phyloP scores from a whole-genome alignment of 129 eudicot genomes.

The Flaveria brownii region DNA sequence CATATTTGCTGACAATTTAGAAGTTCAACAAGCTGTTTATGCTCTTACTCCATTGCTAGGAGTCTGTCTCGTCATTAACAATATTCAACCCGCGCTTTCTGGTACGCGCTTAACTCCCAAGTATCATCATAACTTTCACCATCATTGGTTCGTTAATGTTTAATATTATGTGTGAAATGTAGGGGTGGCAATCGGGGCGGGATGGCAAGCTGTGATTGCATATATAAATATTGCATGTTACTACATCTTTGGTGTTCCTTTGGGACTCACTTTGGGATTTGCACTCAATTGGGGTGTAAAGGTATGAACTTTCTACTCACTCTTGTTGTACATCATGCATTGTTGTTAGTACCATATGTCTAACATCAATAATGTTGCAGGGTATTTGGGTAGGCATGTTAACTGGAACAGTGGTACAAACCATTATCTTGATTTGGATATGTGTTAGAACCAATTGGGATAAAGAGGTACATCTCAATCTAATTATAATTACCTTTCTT shows the following conservation, averaged over 20 bases:
- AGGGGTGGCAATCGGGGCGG: conserved; percentile 72
- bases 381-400: conserved; percentile 69
- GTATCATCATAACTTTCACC: no score
- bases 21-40: conserved; percentile 42
- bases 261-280: conserved; percentile 54
- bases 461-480: conserved; percentile 42
- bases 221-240: conserved; percentile 61
- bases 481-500: not conserved
- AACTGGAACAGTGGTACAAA: conserved; percentile 50
- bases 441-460: conserved; percentile 60
- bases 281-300: conserved; percentile 41
- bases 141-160: no score
- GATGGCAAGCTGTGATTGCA: conserved; percentile 71
- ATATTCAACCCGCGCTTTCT: conserved; percentile 50
- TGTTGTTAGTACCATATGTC: not conserved
- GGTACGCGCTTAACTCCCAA: conserved; percentile 28
- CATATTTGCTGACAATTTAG: conserved; percentile 32
- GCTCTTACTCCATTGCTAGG: conserved; percentile 48
- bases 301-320: conserved; percentile 17
- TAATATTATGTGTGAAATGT: not conserved
- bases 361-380: conserved; percentile 25
- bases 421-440: conserved; percentile 42
- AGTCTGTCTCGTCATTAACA: conserved; percentile 38
- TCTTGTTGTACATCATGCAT: not conserved
- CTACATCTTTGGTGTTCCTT: conserved; percentile 58